These are phyloP conservation scores for Trypanosoma conorhini DNA, from an alignment of 208 protist species.

Conservation along the genomic window DNA sequence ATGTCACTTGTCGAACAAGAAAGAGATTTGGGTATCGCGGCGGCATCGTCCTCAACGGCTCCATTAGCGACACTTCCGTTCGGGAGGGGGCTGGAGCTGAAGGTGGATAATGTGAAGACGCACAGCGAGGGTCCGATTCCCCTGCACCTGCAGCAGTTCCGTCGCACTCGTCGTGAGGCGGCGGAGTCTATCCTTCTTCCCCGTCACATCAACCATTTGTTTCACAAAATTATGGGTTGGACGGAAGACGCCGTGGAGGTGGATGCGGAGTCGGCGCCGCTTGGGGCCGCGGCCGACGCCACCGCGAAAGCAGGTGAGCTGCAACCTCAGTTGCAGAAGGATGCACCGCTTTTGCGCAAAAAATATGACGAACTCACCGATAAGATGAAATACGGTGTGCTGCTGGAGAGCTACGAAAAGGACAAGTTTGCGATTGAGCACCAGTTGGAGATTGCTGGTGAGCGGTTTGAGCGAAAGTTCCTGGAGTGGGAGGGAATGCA, in stretches of 20 bases:
- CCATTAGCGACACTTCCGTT: conserved; percentile 62
- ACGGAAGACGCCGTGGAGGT: conserved; percentile 81
- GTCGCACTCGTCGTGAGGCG: conserved; percentile 53
- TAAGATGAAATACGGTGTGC: conserved; percentile 89
- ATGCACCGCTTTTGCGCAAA: conserved; percentile 40
- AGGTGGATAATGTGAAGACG: conserved; percentile 70
- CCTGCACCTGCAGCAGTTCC: conserved; percentile 70
- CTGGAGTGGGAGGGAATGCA: conserved; percentile 89
- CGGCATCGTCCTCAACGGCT: background rate
- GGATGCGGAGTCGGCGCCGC: conserved; percentile 34
- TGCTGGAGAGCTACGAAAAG: conserved; percentile 87
- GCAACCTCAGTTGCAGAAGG: conserved; percentile 10
- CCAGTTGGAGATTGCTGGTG: conserved; percentile 69
- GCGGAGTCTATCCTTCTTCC: conserved; percentile 81
- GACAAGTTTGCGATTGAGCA: conserved; percentile 87
- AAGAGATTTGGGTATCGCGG: background rate
- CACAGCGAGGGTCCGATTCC: conserved; percentile 63
- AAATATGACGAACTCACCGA: conserved; percentile 64
- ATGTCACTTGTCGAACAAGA: conserved; percentile 2
- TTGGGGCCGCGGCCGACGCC: background rate
- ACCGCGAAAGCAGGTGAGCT: background rate
- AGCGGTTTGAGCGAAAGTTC: conserved; percentile 84
- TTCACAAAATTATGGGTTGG: conserved; percentile 94
- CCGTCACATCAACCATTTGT: conserved; percentile 86
- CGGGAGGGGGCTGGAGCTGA: conserved; percentile 70